These are phyloP conservation scores for Forsythia suspensa DNA, from an alignment of 257 asterid species.

Conservation along the genomic window DNA sequence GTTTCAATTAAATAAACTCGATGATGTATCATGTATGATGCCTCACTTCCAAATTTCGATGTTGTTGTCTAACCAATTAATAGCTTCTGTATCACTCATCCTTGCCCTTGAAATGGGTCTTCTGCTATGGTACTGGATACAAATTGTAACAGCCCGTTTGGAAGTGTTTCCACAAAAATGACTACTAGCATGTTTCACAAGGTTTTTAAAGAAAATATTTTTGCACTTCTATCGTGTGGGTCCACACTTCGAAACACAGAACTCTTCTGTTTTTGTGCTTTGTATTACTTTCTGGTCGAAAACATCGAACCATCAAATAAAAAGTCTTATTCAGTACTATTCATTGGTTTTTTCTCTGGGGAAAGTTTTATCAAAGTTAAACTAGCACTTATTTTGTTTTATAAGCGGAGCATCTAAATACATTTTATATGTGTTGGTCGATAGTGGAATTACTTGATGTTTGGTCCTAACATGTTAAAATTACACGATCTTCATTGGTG, in stretches of 20 bases:
- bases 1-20: neutral
- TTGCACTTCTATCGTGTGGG: neutral
- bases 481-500: neutral
- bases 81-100: neutral
- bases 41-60: neutral
- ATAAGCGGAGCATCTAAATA: too few relatives aligned
- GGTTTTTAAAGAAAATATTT: neutral
- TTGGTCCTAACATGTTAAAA: neutral
- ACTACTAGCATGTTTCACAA: neutral
- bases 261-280: neutral
- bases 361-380: too few relatives aligned
- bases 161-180: neutral
- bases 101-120: neutral
- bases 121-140: neutral
- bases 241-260: neutral
- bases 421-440: too few relatives aligned
- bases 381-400: too few relatives aligned
- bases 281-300: neutral
- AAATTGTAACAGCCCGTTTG: neutral
- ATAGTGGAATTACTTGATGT: neutral
- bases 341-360: too few relatives aligned
- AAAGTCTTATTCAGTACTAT: neutral
- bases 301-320: neutral
- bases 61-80: neutral
- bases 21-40: neutral